Base-by-base conservation (phyloP, 148 eudicot species). In the Persicaria tinctoria region DNA sequence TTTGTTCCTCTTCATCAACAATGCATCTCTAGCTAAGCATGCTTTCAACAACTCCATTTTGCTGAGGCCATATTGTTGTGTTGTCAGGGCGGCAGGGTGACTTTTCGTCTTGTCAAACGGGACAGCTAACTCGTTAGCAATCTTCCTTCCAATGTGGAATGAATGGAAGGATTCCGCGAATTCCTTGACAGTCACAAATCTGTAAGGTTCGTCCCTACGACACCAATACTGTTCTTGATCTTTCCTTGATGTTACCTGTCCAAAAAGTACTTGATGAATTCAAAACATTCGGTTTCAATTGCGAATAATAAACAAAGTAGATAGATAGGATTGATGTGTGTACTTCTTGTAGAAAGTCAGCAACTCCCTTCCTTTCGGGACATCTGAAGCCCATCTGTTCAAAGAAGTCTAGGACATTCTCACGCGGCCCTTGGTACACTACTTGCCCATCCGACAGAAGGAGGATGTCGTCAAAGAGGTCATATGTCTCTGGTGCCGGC, bases 331-430 rank as follows among this genome's bases (percentile, higher is more conserved):
- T 32, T 32, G 1, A 32, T 32, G 41, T 32, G 41, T 32, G 41
- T 83, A 92, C 97, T 73, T 92, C 97, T 89, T 92, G 97, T 64
- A 92, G 81, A 69, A 92, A 92, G 79, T 92, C 97, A 41, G 97
- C 94, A 71, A 84, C 87, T 72, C 97, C 97, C 86, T 92, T 92
- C 75, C 97, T 83, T 78, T 89, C 86, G 6, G 97, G 97, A 77
- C 97, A 92, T 80, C 76, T 84, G 86, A 92, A 92, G 0, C 97
- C 94, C 89, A 89, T 89, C 69, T 18, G 50, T 54, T 92, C 97
- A 72, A 92, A 92, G 84, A 92, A 92, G 68, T 92, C 97, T 6
- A 87, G 83, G 48, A 92, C 94, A 27, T 81, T 77, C 48, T 92
- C 93, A 4, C 89, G 89, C 32, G 94, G 94, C 50, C 97, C 97